Base-by-base conservation (phyloP, 2,329 filamentous ascomycete species). In the Colletotrichum tabaci region DNA sequence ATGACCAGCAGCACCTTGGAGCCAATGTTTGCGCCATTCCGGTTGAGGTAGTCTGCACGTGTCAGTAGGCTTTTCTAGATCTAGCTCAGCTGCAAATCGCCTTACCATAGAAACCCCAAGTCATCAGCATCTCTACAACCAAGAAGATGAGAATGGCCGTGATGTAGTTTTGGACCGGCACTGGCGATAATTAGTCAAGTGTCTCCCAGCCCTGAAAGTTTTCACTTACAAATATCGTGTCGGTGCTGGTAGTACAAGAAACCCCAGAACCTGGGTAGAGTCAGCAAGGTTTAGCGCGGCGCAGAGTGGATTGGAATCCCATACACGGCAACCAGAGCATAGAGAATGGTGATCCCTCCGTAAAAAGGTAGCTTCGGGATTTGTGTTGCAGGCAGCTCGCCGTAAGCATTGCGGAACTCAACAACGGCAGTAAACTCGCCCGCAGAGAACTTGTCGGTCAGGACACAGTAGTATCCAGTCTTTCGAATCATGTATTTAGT, bases 291-390 rank as follows among this genome's bases (percentile, higher is more conserved):
- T 21, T 23, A 23, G n/a, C 35, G 12, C 13, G 44, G 13, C n/a
- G 4, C 9, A 63, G 49, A 67, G 46, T 42, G 84, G 3, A 3
- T 13, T 21, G 9, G 18, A 42, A 12, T 13, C 18, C 15, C 88
- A 69, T 89, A 92, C 80, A 90, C 88, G 75, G 91, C 91, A 75
- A 98, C 90, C 23, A 98, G 88, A 61, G 95, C 95, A 82, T 99
- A 99, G 42, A 97, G 90, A 74, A 99, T 95, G 0, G 95, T 96
- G 76, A 98, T 91, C 68, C 93, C 96, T 57, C 96, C 96, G 79
- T 99, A 99, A 81, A 99, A 99, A 2, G 96, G 96, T 70, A 99
- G 87, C 82, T 99, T 99, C 23, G 97, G 93, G 75, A 99, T 98
- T 81, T 99, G 96, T 2, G 95, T 95, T 9, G 95, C 96, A 6